Conservation (phyloP, 2,329 filamentous ascomycete species). For the Penicillium sclerotigenum region DNA sequence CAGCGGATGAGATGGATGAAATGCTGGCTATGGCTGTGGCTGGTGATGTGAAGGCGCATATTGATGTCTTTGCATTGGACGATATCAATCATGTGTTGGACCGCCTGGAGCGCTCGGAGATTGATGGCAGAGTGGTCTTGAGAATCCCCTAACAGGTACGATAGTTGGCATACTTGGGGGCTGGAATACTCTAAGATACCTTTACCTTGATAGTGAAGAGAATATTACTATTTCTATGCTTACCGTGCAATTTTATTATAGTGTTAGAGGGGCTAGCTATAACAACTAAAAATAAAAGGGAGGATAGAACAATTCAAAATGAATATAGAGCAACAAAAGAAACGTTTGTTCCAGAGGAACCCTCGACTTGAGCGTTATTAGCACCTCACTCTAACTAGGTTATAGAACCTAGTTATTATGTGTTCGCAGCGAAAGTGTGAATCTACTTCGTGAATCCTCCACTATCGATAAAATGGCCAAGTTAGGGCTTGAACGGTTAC, state of each 20-base stretch:
- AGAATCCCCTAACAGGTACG: constrained; percentile 27
- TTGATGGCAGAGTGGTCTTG: constrained; percentile 40
- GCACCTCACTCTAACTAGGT: constrained; percentile 19
- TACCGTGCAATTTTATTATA: background rate
- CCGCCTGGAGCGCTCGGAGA: constrained; percentile 35
- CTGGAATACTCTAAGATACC: too few species aligned
- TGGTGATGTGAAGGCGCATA: constrained; percentile 40
- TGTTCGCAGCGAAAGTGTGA: too few species aligned
- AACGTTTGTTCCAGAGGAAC: background rate
- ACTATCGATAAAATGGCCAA: too few species aligned
- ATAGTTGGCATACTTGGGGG: background rate
- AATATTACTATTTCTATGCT: too few species aligned
- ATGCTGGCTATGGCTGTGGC: constrained; percentile 44
- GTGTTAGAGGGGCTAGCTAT: background rate
- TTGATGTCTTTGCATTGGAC: constrained; percentile 37
- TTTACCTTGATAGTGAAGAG: background rate
- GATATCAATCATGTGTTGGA: constrained; percentile 37
- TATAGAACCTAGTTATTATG: too few species aligned
- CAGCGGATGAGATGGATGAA: constrained; percentile 46
- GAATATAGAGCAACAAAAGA: background rate
- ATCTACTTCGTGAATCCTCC: too few species aligned
- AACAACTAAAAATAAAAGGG: background rate
- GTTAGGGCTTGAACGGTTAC: too few species aligned
- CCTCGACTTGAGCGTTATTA: constrained; percentile 18
- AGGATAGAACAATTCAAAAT: background rate